Percentiles rank a stretch among this genome's conserved stretches.
These are phyloP conservation scores for Thuja plicata DNA, from an alignment of 83 land plant species.

Conservation along the genomic window DNA sequence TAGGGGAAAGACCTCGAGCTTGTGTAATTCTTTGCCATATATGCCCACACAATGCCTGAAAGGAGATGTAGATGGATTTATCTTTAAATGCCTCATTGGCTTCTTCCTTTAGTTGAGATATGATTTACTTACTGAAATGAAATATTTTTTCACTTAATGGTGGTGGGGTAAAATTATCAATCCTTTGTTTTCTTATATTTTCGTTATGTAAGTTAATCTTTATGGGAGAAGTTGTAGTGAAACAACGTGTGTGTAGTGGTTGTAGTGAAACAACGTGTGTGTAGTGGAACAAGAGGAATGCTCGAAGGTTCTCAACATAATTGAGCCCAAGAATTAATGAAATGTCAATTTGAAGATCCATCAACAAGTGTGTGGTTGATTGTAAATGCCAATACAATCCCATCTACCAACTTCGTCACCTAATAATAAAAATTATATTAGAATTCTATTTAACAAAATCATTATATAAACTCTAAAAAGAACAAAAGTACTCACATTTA, in stretches of 20 bases:
- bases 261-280: slow-evolving; percentile 34
- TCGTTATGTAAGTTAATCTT: slow-evolving; percentile 26
- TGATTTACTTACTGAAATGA: no score
- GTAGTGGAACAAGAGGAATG: slow-evolving; percentile 17
- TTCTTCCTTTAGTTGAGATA: no score
- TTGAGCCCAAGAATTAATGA: slow-evolving; percentile 49
- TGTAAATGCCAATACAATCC: slow-evolving; percentile 34
- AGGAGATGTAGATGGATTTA: slow-evolving; percentile 24
- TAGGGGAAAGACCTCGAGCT: slow-evolving; percentile 30
- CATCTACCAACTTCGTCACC: slow-evolving; percentile 52
- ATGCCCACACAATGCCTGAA: slow-evolving; percentile 57
- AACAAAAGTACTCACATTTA: no score
- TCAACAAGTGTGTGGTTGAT: slow-evolving; percentile 48
- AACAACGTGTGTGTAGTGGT: no score
- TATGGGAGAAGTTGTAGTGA: slow-evolving; percentile 16
- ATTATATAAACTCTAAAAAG: no score
- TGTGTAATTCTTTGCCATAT: slow-evolving; percentile 60
- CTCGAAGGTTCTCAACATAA: slow-evolving; percentile 7
- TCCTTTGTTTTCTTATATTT: no score
- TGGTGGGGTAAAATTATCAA: no score
- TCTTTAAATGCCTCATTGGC: not conserved
- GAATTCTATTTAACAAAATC: no score
- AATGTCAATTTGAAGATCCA: slow-evolving; percentile 56
- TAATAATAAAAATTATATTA: not conserved
- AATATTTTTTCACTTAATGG: no score